Percentiles rank a stretch among this genome's conserved stretches.
Conservation (phyloP, 495 filamentous ascomycete species). For the Neurospora intermedia region DNA sequence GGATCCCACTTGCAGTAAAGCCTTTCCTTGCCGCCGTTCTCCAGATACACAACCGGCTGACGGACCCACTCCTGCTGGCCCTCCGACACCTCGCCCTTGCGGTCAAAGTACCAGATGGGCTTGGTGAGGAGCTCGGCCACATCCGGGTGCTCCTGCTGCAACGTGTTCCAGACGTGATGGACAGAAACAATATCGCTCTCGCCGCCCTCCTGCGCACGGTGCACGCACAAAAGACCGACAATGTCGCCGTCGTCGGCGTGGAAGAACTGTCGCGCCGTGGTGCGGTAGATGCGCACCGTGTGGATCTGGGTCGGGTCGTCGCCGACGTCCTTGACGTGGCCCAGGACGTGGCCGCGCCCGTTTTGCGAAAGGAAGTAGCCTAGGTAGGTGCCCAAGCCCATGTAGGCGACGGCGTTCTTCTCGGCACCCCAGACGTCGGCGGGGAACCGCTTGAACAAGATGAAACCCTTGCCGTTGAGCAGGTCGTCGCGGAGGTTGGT, state of each 20-base stretch:
- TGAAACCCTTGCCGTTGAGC: conserved; percentile 78
- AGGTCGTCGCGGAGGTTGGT: conserved; percentile 53
- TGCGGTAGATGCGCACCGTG: conserved; percentile 79
- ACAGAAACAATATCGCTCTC: conserved; percentile 74
- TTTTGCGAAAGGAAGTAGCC: conserved; percentile 85
- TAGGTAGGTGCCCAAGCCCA: conserved; percentile 79
- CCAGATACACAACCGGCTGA: conserved; percentile 65
- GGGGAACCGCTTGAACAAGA: conserved; percentile 78
- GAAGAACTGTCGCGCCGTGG: conserved; percentile 70
- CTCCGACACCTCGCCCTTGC: conserved; percentile 70
- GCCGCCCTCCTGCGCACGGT: conserved; percentile 67
- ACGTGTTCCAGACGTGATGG: conserved; percentile 73
- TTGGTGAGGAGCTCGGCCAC: conserved; percentile 62
- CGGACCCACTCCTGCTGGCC: conserved; percentile 70
- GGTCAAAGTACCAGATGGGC: conserved; percentile 89
- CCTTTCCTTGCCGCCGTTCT: conserved; percentile 32
- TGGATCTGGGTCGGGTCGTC: conserved; percentile 74
- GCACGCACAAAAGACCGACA: conserved; percentile 77
- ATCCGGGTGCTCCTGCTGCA: conserved; percentile 66
- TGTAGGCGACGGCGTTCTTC: conserved; percentile 79
- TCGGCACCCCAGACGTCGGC: conserved; percentile 63
- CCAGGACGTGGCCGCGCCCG: conserved; percentile 74
- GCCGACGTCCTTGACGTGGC: conserved; percentile 83
- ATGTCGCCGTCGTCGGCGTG: conserved; percentile 76
- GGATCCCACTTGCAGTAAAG: conserved; percentile 64